Percentiles rank a stretch among this genome's conserved stretches.
These are phyloP conservation scores for Claviceps pusilla DNA, from an alignment of 2,329 filamentous ascomycete species.

Conservation along the genomic window DNA sequence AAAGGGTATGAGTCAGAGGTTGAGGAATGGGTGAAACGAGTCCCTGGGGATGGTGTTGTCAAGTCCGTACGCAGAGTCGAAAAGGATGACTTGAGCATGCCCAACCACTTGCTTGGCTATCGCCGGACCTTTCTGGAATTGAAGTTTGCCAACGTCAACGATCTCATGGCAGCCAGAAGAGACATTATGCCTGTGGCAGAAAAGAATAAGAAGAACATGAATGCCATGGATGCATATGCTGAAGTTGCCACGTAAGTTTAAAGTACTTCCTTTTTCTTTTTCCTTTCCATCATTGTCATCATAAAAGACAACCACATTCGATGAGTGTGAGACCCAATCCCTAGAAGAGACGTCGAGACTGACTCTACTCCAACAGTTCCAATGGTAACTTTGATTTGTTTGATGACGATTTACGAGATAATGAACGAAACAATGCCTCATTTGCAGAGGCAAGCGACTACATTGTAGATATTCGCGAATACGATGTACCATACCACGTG, in stretches of 20 bases:
- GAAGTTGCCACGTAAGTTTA: slow-evolving; percentile 71
- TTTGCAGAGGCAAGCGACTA: slow-evolving; percentile 88
- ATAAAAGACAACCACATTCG: neutral
- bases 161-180: slow-evolving; percentile 71
- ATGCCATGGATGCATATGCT: slow-evolving; percentile 95
- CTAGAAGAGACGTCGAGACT: slow-evolving; percentile 3
- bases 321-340: neutral
- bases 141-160: slow-evolving; percentile 71
- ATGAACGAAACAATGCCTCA: slow-evolving; percentile 59
- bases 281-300: too few species aligned
- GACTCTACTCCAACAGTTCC: slow-evolving; percentile 30
- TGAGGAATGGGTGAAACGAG: slow-evolving; percentile 80
- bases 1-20: slow-evolving; percentile 81
- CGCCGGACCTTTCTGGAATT: slow-evolving; percentile 76
- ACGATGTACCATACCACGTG: slow-evolving; percentile 98
- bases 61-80: slow-evolving; percentile 65
- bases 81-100: slow-evolving; percentile 88
- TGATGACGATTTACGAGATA: slow-evolving; percentile 75
- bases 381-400: slow-evolving; percentile 87
- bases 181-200: slow-evolving; percentile 82
- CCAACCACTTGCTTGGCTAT: slow-evolving; percentile 89
- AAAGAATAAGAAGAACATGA: slow-evolving; percentile 91
- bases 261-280: too few species aligned
- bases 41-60: slow-evolving; percentile 65
- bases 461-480: slow-evolving; percentile 96